Evolutionary conservation across 176 grass and related monocot species (phyloP).

Genomic region (Oryza rufipogon): DNA sequence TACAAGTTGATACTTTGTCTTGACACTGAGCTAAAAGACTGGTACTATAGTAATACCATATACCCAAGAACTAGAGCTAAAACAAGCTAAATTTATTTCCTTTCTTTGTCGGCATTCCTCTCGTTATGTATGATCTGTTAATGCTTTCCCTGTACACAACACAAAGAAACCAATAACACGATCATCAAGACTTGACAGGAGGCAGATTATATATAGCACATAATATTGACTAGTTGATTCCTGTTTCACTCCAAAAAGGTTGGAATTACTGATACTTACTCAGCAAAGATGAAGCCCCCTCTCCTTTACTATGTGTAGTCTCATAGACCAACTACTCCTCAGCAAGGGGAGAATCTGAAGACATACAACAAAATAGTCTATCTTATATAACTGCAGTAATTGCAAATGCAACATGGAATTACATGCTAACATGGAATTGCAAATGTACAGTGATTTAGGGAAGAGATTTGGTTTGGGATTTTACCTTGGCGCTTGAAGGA

Average conservation of each 20-base stretch:
- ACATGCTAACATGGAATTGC: neutral
- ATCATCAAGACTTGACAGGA: constrained; percentile 39
- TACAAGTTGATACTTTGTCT: constrained; percentile 13
- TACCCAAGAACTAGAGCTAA: constrained; percentile 46
- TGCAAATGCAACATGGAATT: neutral
- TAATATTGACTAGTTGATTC: constrained; percentile 26
- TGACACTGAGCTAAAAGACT: constrained; percentile 33
- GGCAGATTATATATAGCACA: constrained; percentile 22
- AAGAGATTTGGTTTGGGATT: neutral
- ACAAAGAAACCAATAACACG: constrained; percentile 40
- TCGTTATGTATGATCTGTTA: constrained; percentile 33
- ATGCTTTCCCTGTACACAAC: constrained; percentile 50
- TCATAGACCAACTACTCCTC: constrained; percentile 87
- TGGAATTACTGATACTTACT: constrained; percentile 40
- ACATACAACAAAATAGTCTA: neutral
- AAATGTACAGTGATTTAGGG: neutral
- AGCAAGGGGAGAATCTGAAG: constrained; percentile 71
- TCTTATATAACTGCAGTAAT: neutral
- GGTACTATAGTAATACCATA: constrained; percentile 40
- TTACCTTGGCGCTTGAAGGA: constrained; percentile 90
- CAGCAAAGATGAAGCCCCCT: constrained; percentile 30
- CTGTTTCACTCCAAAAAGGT: neutral
- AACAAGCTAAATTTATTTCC: constrained; percentile 44
- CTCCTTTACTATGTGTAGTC: constrained; percentile 29
- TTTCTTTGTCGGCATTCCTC: constrained; percentile 38